Evolutionary conservation across 2,329 filamentous ascomycete species (phyloP), one percentile per base, ranked within the genome.

Genomic region (Stemphylium beticola): DNA sequence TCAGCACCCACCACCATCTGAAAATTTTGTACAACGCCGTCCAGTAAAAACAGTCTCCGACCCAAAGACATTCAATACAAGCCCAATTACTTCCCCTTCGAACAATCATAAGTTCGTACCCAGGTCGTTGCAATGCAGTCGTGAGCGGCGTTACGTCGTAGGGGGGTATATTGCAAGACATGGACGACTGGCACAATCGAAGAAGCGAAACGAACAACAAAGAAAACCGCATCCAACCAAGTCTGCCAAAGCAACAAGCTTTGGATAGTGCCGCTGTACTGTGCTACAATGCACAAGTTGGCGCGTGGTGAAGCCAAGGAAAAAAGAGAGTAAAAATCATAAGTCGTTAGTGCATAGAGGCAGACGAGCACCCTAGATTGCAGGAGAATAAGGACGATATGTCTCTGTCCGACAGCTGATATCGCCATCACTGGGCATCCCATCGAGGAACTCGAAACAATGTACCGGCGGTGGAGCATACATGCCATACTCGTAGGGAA

Each of bases 111-210:
- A 53, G 42, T 59, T 58, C 55, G 31, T 52, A 38, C 53, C 43
- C 26, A 49, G 47, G 54, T 58, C 57, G 39, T 57, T 62, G 62
- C 57, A 57, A 60, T 66, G 60, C 60, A 62, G 41, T 67, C 65
- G 59, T 67, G 48, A 62, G 55, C 59, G 49, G 59, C 64, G 57
- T 69, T 56, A 65, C 54, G 53, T 68, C 62, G 55, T 69, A 47
- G 58, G 58, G 58, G 56, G 65, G 64, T 63, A 65, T 69, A 66
- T 66, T 49, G 60, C 62, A 53, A 53, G 26, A 52, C 46, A 49
- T 32, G 31, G 44, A 53, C 43, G 41, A 55, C 50, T 38, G 53
- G 53, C 42, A 48, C 38, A 53, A 41, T 24, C 36, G 32, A 51
- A 55, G 32, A 51, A 55, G 39, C 26, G n/a, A 20, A 20, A 22